phyloP scores from a whole-genome alignment of 2,329 filamentous ascomycete species.

The Alternaria sp. region DNA sequence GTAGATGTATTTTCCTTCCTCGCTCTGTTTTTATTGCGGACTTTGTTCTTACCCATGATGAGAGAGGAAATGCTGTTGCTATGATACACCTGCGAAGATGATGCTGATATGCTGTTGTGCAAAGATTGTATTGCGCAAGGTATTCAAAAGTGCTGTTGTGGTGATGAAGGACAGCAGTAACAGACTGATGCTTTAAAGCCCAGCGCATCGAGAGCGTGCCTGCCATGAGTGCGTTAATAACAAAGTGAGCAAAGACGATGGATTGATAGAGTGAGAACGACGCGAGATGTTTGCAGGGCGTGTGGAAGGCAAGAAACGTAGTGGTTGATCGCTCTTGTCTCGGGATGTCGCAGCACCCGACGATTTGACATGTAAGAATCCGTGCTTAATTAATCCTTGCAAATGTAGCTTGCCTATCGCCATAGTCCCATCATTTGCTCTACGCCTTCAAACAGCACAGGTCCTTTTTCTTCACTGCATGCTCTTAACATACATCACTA shows the following conservation, averaged over 20 bases:
- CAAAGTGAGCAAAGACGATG: conserved; percentile 1
- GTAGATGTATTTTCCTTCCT: not conserved
- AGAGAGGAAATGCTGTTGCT: conserved; percentile 29
- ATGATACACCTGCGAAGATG: conserved; percentile 38
- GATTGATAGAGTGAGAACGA: not conserved
- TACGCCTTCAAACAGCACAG: not conserved
- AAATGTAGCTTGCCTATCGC: not conserved
- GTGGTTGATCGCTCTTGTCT: conserved; percentile 6
- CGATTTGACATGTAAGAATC: conserved; percentile 1
- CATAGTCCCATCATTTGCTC: not conserved
- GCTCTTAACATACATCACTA: not conserved
- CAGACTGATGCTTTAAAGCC: conserved; percentile 4
- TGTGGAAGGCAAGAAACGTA: not conserved
- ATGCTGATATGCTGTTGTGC: conserved; percentile 32
- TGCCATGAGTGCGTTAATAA: conserved; percentile 16
- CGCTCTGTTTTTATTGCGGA: conserved; percentile 13
- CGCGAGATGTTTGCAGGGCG: not conserved
- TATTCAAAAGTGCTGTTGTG: conserved; percentile 22
- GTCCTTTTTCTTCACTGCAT: not conserved
- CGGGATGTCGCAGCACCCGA: conserved; percentile 13
- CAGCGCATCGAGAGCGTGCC: conserved; percentile 10
- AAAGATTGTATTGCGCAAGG: conserved; percentile 21
- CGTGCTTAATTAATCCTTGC: not conserved
- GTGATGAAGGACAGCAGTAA: conserved; percentile 8
- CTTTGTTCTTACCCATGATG: conserved; percentile 30